Percentiles rank a stretch among this genome's conserved stretches.
Conservation (phyloP, 73 alveolate species). For the Tetrahymena malaccensis region DNA sequence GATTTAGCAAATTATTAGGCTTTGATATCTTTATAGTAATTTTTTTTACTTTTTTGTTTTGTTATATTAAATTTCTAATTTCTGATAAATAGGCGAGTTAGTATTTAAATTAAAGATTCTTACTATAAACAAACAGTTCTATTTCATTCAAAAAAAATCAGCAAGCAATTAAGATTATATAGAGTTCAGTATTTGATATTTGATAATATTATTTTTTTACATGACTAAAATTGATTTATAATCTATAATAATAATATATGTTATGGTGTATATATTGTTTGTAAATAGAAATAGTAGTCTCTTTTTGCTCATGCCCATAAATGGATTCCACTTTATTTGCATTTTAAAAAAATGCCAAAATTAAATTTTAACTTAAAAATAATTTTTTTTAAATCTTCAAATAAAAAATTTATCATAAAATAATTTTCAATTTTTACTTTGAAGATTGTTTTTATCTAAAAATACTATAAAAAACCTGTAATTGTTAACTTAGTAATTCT, state of each 20-base stretch:
- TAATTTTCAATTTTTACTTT: too few species aligned
- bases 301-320: too few species aligned
- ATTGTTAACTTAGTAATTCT: too few species aligned
- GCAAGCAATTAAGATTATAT: background rate
- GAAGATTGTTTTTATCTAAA: too few species aligned
- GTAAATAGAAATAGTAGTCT: background rate
- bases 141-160: too few species aligned
- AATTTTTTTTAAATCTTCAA: too few species aligned
- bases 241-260: background rate
- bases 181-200: background rate
- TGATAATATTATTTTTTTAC: background rate
- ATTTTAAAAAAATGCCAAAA: too few species aligned
- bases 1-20: too few species aligned
- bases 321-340: too few species aligned
- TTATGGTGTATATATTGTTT: background rate
- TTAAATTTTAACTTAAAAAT: too few species aligned
- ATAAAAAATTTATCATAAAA: too few species aligned
- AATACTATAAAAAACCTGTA: too few species aligned
- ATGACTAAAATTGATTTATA: background rate
- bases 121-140: background rate
- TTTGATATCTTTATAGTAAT: background rate
- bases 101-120: background rate
- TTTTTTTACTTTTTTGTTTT: background rate
- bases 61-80: background rate
- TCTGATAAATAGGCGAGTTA: background rate